A percentile compares a stretch with the other conserved stretches of the same genome.
Conservation (phyloP, 805 yeast species). For the Spathaspora passalidarum region DNA sequence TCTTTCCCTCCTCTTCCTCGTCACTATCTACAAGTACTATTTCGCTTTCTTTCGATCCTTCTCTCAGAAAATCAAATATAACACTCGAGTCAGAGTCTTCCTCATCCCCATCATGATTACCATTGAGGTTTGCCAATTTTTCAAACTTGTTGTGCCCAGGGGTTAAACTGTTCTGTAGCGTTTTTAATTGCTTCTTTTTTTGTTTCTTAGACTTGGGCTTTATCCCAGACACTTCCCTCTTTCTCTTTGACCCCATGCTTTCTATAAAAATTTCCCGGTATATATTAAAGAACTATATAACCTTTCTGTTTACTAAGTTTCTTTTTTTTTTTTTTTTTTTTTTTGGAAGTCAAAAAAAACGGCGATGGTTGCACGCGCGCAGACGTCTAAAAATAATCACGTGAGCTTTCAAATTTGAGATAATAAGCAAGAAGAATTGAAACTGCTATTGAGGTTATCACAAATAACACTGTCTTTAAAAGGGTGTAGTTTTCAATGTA, state of each 20-base stretch:
- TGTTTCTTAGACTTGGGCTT: slow-evolving; percentile 19
- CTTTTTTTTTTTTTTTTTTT: not conserved
- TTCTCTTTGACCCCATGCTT: slow-evolving; percentile 18
- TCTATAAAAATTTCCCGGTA: not conserved
- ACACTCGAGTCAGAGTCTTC: slow-evolving; percentile 21
- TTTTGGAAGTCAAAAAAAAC: not conserved
- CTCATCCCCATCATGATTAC: slow-evolving; percentile 3
- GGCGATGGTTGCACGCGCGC: not conserved
- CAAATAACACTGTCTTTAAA: not conserved
- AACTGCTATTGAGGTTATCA: not conserved
- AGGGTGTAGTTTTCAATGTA: not conserved
- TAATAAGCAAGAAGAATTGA: not conserved
- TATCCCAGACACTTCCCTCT: slow-evolving; percentile 17
- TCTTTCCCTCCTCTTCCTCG: slow-evolving; percentile 13
- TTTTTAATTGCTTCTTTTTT: slow-evolving; percentile 17
- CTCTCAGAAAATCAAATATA: slow-evolving; percentile 18
- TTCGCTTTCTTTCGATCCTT: slow-evolving; percentile 16
- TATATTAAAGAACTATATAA: not conserved
- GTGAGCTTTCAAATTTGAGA: not conserved
- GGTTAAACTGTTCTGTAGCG: not conserved
- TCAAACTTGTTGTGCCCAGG: slow-evolving; percentile 18
- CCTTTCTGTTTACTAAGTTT: not conserved
- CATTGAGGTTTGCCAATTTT: slow-evolving; percentile 15
- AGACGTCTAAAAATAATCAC: not conserved
- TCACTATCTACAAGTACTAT: slow-evolving; percentile 31